These are phyloP conservation scores for Nannizzia gypsea DNA, from an alignment of 2,329 filamentous ascomycete genomes.

Conservation along the genomic window DNA sequence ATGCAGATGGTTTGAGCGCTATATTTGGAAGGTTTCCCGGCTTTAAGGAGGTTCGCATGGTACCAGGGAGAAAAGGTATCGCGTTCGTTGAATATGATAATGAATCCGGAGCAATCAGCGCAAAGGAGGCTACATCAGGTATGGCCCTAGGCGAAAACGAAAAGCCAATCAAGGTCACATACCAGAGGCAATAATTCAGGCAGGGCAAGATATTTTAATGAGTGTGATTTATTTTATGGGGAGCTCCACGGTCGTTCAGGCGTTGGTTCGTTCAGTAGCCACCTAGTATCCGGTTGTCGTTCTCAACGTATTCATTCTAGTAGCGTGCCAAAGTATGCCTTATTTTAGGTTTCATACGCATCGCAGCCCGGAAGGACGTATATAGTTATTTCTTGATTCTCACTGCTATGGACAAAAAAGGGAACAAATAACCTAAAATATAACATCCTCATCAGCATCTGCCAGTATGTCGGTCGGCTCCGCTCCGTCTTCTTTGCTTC, in stretches of 20 bases:
- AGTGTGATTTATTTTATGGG: background rate
- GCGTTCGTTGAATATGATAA: slow-evolving; percentile 95
- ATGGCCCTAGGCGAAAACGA: slow-evolving; percentile 64
- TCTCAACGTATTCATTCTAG: background rate
- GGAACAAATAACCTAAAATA: slow-evolving; percentile 46
- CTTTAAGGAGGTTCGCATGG: slow-evolving; percentile 82
- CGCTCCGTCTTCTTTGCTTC: background rate
- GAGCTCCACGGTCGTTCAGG: slow-evolving; percentile 12
- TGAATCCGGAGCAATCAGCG: slow-evolving; percentile 77
- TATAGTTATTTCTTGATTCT: background rate
- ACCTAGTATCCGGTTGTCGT: background rate
- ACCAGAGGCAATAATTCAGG: slow-evolving; percentile 64
- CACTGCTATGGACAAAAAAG: background rate
- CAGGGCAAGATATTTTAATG: background rate
- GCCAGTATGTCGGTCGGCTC: slow-evolving; percentile 50
- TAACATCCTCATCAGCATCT: slow-evolving; percentile 66
- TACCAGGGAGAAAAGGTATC: slow-evolving; percentile 75
- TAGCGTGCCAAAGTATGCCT: background rate
- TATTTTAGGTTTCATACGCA: background rate
- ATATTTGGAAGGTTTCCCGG: slow-evolving; percentile 87
- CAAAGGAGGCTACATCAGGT: slow-evolving; percentile 84
- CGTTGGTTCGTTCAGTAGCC: slow-evolving; percentile 4
- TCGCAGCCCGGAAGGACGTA: background rate
- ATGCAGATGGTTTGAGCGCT: slow-evolving; percentile 62
- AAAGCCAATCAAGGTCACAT: slow-evolving; percentile 85